A percentile compares a stretch with the other conserved stretches of the same genome.
These are phyloP conservation scores for Thielaviopsis musarum DNA, from an alignment of 2,329 filamentous ascomycete genomes.

Conservation along the genomic window DNA sequence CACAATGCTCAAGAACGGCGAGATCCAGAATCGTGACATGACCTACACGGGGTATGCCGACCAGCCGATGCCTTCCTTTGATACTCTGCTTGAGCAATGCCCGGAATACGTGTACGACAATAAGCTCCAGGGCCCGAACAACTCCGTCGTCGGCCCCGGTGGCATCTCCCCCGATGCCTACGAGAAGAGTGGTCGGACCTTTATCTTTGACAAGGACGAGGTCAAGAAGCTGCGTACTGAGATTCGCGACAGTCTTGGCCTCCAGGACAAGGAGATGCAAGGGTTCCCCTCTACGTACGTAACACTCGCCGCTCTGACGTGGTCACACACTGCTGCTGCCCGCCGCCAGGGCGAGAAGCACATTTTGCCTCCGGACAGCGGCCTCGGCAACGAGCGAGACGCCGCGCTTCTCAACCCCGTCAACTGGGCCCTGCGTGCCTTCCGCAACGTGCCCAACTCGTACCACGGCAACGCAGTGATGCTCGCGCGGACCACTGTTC, in stretches of 20 bases:
- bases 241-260: slow-evolving; percentile 11
- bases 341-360: slow-evolving; percentile 15
- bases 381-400: background rate
- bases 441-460: slow-evolving; percentile 16
- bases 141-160: slow-evolving; percentile 17
- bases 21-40: slow-evolving; percentile 10
- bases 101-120: slow-evolving; percentile 23
- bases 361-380: background rate
- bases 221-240: slow-evolving; percentile 19
- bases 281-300: slow-evolving; percentile 22
- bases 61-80: slow-evolving; percentile 14
- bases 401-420: slow-evolving; percentile 24
- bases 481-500: slow-evolving; percentile 20
- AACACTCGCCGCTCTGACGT: slow-evolving; percentile 24
- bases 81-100: slow-evolving; percentile 18
- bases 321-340: slow-evolving; percentile 23
- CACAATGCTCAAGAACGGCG: background rate
- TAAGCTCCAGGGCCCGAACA: slow-evolving; percentile 20
- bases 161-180: slow-evolving; percentile 18
- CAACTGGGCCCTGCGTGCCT: slow-evolving; percentile 24
- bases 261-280: background rate
- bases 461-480: slow-evolving; percentile 28
- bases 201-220: slow-evolving; percentile 22
- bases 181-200: slow-evolving; percentile 25
- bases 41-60: slow-evolving; percentile 15